Evolutionary conservation across 2,329 filamentous ascomycete genomes (phyloP).

Genomic region (Epicoccum sorghinum): DNA sequence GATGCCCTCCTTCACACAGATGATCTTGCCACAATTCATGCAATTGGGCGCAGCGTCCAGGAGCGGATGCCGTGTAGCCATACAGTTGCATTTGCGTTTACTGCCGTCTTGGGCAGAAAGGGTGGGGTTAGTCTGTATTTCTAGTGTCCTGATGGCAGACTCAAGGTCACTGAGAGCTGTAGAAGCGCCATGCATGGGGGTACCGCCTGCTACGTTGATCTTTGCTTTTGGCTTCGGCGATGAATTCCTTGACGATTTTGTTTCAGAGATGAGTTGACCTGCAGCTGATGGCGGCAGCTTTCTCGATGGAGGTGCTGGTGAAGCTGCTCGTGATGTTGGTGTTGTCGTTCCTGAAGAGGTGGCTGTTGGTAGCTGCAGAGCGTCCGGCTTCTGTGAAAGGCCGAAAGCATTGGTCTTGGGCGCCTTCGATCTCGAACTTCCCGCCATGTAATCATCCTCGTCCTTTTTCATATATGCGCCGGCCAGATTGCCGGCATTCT

Average conservation of each 20-base stretch:
- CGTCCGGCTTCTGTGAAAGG: constrained; percentile 59
- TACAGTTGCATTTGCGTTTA: constrained; percentile 80
- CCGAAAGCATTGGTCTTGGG: constrained; percentile 54
- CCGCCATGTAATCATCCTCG: constrained; percentile 74
- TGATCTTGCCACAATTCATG: constrained; percentile 88
- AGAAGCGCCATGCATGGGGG: constrained; percentile 81
- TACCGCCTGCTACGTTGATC: constrained; percentile 75
- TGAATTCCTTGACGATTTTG: constrained; percentile 61
- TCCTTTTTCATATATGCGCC: constrained; percentile 80
- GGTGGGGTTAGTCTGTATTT: constrained; percentile 88
- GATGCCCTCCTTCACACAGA: constrained; percentile 91
- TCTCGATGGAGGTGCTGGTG: constrained; percentile 54
- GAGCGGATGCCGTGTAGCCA: constrained; percentile 84
- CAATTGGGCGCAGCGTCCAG: constrained; percentile 94
- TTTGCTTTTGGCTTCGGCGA: constrained; percentile 64
- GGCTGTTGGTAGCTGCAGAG: constrained; percentile 41
- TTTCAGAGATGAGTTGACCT: constrained; percentile 83
- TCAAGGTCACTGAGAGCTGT: constrained; percentile 71
- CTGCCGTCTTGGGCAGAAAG: constrained; percentile 61
- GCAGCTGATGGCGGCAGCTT: constrained; percentile 70
- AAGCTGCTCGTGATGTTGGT: constrained; percentile 44
- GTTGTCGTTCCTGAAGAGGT: constrained; percentile 40
- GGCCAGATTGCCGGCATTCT: constrained; percentile 66
- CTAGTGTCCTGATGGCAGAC: constrained; percentile 84
- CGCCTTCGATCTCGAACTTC: constrained; percentile 45